phyloP scores from a whole-genome alignment of 176 grass and related monocot species.

The Carex pumila region DNA sequence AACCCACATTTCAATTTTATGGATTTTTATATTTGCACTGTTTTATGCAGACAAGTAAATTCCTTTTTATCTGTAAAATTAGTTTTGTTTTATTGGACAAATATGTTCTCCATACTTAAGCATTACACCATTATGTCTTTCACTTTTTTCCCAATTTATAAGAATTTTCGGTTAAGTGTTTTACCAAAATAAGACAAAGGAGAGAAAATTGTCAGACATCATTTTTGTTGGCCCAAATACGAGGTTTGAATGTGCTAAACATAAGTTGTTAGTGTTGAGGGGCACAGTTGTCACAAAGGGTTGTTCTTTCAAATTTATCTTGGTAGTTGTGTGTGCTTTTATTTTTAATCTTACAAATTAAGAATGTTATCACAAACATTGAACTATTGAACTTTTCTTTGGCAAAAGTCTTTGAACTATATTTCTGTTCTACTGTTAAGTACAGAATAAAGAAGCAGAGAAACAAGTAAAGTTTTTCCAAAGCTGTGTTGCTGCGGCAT shows the following conservation, averaged over 20 bases:
- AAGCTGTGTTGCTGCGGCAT: conserved; percentile 78
- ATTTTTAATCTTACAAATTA: not conserved
- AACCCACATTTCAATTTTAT: not conserved
- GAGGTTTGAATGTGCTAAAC: conserved; percentile 3
- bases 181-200: not conserved
- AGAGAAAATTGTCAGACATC: not conserved
- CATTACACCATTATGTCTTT: not conserved
- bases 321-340: not conserved
- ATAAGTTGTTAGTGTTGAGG: not conserved
- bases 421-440: conserved; percentile 2
- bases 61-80: conserved; percentile 3
- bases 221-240: not conserved
- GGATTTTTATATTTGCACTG: not conserved
- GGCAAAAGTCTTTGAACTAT: not conserved
- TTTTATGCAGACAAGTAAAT: not conserved
- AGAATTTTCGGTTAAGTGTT: not conserved
- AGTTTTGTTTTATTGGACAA: not conserved
- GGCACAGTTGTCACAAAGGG: not conserved
- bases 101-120: not conserved
- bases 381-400: not conserved
- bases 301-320: not conserved
- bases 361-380: not conserved
- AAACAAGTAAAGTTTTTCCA: conserved; percentile 97
- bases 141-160: not conserved
- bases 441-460: conserved; percentile 93